These are phyloP conservation scores for Amoeboaphelidium protococcarum DNA, from an alignment of 371 early-diverging fungal genomes.

Conservation along the genomic window DNA sequence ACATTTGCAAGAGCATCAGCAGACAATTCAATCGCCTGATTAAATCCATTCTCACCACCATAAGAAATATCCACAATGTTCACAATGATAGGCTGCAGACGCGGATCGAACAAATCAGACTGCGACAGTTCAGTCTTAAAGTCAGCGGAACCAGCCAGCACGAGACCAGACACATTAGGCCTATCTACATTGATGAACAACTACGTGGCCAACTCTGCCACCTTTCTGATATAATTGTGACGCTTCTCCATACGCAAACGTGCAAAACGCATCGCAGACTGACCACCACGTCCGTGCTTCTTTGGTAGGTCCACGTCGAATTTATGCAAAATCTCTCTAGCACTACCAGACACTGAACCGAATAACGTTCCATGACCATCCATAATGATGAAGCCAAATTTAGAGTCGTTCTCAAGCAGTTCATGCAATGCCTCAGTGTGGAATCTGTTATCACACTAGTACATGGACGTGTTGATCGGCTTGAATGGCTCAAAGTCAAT, in stretches of 20 bases:
- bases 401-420: constrained; percentile 80
- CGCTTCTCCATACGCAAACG: constrained; percentile 97
- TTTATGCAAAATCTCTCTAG: constrained; percentile 85
- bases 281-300: constrained; percentile 99
- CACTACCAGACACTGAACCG: constrained; percentile 91
- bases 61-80: constrained; percentile 94
- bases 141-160: constrained; percentile 96
- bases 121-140: constrained; percentile 89
- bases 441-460: constrained; percentile 99
- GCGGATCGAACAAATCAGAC: constrained; percentile 81
- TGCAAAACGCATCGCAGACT: constrained; percentile 97
- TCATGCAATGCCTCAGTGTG: constrained; percentile 81
- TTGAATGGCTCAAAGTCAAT: constrained; percentile 98
- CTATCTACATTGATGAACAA: constrained; percentile 77
- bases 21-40: constrained; percentile 92
- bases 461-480: constrained; percentile 97
- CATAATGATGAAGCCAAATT: constrained; percentile 98
- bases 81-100: constrained; percentile 67
- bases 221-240: constrained; percentile 96
- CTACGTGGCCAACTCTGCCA: constrained; percentile 82
- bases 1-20: constrained; percentile 83
- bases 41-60: constrained; percentile 98
- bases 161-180: constrained; percentile 75
- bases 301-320: constrained; percentile 94
- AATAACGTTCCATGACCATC: constrained; percentile 97